Percentiles rank a stretch among this genome's conserved stretches.
Evolutionary conservation across 1,284 basidiomycete species (phyloP).

Genomic region (Baeospora myosura): DNA sequence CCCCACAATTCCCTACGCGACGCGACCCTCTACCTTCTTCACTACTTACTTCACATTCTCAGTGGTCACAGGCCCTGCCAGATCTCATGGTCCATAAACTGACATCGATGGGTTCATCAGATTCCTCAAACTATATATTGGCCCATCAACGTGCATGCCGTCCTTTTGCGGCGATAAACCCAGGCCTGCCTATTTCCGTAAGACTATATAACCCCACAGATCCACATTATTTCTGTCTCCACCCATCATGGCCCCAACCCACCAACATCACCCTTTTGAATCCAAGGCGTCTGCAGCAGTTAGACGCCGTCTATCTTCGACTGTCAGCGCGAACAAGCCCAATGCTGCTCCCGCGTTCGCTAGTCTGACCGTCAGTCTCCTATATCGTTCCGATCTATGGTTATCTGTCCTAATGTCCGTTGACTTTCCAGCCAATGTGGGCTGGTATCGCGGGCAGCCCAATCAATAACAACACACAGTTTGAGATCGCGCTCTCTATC

Average conservation of each 20-base stretch:
- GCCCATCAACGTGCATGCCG: too few species aligned
- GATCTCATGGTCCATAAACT: too few species aligned
- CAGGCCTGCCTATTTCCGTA: too few species aligned
- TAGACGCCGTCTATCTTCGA: constrained; percentile 63
- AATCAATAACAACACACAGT: constrained; percentile 49
- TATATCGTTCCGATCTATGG: constrained; percentile 10
- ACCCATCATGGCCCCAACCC: constrained; percentile 33
- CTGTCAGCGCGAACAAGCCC: constrained; percentile 40
- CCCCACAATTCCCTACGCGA: too few species aligned
- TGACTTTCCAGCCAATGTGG: constrained; percentile 70
- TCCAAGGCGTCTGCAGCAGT: constrained; percentile 56
- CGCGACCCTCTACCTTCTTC: too few species aligned
- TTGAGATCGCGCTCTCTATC: constrained; percentile 67
- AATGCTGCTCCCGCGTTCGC: constrained; percentile 45
- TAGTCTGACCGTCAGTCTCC: constrained; percentile 53
- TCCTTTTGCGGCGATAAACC: too few species aligned
- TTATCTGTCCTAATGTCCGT: constrained; percentile 15
- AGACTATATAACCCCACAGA: not conserved
- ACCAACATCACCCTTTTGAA: constrained; percentile 46
- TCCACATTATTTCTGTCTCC: constrained; percentile 11
- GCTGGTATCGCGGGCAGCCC: constrained; percentile 62
- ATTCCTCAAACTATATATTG: too few species aligned
- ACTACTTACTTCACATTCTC: too few species aligned
- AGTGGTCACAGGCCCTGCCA: too few species aligned
- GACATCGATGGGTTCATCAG: too few species aligned